Evolutionary conservation across 1,284 basidiomycete species (phyloP), one percentile per base, ranked within the genome.

Genomic region (Melampsora larici-populina): DNA sequence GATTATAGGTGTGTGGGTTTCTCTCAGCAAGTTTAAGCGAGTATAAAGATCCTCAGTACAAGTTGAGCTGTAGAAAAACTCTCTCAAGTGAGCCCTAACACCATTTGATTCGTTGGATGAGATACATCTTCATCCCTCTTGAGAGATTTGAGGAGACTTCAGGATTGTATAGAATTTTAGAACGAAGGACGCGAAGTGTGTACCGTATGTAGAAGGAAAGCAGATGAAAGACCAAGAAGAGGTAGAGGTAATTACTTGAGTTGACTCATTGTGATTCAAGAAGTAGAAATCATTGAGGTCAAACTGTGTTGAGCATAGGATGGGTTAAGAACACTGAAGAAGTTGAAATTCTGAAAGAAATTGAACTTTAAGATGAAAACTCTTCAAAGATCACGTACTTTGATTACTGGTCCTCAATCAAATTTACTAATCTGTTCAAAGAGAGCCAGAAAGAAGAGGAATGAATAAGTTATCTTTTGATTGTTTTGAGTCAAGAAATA

Each of bases 331-430:
- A 9, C 40, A 43, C 40, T 43, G 40, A 43, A 43, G 11, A 43
- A 43, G 5, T 43, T 36, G 36, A 43, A 13, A 43, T 43, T 13
- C 9, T 70, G 48, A 29, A 36, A 29, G 55, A 55, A 29, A 48
- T 31, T 18, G 46, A 55, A 40, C 26, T 48, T 29, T 48, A 48
- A 58, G 63, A 74, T 43, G 40, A 43, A 74, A 74, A 74, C 43
- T 49, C 9, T 65, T 48, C 48, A 46, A 46, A 73, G 51, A 36
- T 48, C 64, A 51, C 73, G 48, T 75, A 75, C 73, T 75, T 75
- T 75, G 73, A 75, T 75, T 49, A 75, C 66, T 17, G 73, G 73
- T 21, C 73, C 73, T 31, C 73, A 48, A 48, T 67, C 65, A n/a
- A 75, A 46, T 55, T 75, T 75, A 4, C 73, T 65, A 51, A 75